phyloP scores from a whole-genome alignment of 768 basidiomycete species.

The Boletellus ananiceps region DNA sequence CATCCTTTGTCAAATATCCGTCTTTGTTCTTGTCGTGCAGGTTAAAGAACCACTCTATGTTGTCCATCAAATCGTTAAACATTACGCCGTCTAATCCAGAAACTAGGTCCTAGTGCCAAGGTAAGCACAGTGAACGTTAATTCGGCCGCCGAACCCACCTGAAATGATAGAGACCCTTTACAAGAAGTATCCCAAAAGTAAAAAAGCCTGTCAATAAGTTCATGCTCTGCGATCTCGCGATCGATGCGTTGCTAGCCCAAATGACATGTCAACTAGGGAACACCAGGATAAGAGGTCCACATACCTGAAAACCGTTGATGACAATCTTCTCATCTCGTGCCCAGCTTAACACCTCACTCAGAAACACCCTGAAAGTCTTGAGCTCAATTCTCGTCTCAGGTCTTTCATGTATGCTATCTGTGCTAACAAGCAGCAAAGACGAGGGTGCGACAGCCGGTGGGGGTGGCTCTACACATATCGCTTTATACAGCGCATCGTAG shows the following conservation, averaged over 20 bases:
- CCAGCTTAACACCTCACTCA: slow-evolving; percentile 94
- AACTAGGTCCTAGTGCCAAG: slow-evolving; percentile 67
- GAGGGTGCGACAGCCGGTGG: slow-evolving; percentile 48
- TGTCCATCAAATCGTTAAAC: slow-evolving; percentile 97
- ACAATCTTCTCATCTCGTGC: slow-evolving; percentile 91
- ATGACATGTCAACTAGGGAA: slow-evolving; percentile 4
- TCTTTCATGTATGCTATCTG: slow-evolving; percentile 61
- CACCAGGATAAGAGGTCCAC: slow-evolving; percentile 4
- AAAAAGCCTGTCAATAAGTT: slow-evolving; percentile 90
- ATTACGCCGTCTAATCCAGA: slow-evolving; percentile 86
- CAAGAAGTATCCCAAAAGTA: slow-evolving; percentile 88
- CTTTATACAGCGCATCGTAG: slow-evolving; percentile 89
- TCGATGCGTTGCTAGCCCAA: slow-evolving; percentile 73
- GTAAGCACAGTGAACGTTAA: slow-evolving; percentile 3
- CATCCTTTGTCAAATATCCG: slow-evolving; percentile 92
- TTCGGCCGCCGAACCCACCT: slow-evolving; percentile 43
- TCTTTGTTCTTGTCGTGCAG: slow-evolving; percentile 96
- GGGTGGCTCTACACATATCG: slow-evolving; percentile 73
- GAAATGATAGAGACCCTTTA: slow-evolving; percentile 83
- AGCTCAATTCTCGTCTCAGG: slow-evolving; percentile 88
- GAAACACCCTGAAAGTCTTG: slow-evolving; percentile 80
- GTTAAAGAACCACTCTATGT: slow-evolving; percentile 98
- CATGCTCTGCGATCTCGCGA: slow-evolving; percentile 90
- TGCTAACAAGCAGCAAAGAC: slow-evolving; percentile 50
- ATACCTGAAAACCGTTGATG: slow-evolving; percentile 84